A percentile compares a stretch with the other conserved stretches of the same genome.
Evolutionary conservation across 2,329 filamentous ascomycete species (phyloP).

Genomic region (Trichoderma sp.): DNA sequence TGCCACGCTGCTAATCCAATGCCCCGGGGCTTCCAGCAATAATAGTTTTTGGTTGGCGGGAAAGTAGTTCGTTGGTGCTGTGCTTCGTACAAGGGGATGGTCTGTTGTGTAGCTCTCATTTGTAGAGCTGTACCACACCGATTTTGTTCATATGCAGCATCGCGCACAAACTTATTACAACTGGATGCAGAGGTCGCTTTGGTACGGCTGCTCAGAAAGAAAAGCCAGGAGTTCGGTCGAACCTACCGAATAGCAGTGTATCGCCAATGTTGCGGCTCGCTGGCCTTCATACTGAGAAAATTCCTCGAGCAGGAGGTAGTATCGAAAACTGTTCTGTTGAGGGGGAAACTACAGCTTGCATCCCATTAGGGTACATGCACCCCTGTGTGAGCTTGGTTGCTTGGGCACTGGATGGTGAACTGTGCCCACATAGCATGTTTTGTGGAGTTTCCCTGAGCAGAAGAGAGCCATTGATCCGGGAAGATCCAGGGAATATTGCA

Average conservation of each 20-base stretch:
- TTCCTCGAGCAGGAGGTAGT: not conserved
- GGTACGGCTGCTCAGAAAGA: not conserved
- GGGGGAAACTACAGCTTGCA: too few species aligned
- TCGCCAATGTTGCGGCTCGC: not conserved
- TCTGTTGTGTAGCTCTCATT: not conserved
- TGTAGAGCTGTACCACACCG: not conserved
- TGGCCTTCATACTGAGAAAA: not conserved
- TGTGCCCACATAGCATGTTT: conserved; percentile 45
- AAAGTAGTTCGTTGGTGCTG: not conserved
- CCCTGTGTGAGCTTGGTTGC: not conserved
- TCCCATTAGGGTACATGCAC: not conserved
- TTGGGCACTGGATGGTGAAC: not conserved
- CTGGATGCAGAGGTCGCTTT: not conserved
- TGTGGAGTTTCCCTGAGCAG: conserved; percentile 37
- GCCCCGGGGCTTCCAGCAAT: not conserved
- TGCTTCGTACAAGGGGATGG: not conserved
- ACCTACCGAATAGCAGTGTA: not conserved
- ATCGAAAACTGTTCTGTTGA: not conserved
- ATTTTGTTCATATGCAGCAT: not conserved
- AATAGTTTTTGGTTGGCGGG: not conserved
- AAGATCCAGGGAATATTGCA: not conserved
- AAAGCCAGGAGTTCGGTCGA: not conserved
- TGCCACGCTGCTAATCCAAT: not conserved
- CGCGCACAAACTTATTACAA: not conserved
- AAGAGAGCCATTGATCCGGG: not conserved